Evolutionary conservation across 106 monocot species (phyloP).

Genomic region (Agapanthus africanus): DNA sequence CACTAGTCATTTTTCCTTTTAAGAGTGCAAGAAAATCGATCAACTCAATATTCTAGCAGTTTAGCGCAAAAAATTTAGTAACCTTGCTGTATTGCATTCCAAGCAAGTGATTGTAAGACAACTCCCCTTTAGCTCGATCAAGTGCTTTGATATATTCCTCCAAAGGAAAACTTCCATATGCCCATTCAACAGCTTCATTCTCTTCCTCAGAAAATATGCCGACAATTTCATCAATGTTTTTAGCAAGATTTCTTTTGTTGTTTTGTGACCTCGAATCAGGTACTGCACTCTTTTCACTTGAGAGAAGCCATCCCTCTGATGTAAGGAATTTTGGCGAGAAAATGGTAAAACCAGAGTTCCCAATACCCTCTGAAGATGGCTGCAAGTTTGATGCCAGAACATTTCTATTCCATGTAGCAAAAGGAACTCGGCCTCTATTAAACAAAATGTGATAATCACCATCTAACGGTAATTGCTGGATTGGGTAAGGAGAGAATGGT

Average conservation of each 20-base stretch:
- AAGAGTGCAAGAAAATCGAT: not conserved
- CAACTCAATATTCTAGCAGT: not conserved
- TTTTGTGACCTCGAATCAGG: constrained; percentile 12
- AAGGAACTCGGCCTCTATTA: constrained; percentile 69
- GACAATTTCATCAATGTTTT: constrained; percentile 44
- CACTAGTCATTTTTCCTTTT: too few relatives aligned
- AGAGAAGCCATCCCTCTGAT: constrained; percentile 59
- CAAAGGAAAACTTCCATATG: constrained; percentile 66
- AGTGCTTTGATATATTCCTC: constrained; percentile 98
- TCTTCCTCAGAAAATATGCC: constrained; percentile 60
- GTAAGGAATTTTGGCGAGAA: constrained; percentile 62
- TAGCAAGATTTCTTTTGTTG: constrained; percentile 19
- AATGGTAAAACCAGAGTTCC: constrained; percentile 62
- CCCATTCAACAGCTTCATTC: constrained; percentile 56
- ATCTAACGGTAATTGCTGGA: constrained; percentile 57
- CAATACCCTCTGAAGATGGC: constrained; percentile 30
- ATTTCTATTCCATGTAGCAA: constrained; percentile 62
- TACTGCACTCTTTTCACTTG: constrained; percentile 24
- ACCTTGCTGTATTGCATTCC: constrained; percentile 98
- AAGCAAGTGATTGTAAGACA: constrained; percentile 77
- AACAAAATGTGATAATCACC: constrained; percentile 46
- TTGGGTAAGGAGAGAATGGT: constrained; percentile 73
- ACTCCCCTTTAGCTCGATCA: constrained; percentile 78
- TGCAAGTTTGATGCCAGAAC: constrained; percentile 35
- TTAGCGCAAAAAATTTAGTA: not conserved